A percentile compares a stretch with the other conserved stretches of the same genome.
Evolutionary conservation across 208 protist genomes (phyloP).

Genomic region (Crithidia sp.): DNA sequence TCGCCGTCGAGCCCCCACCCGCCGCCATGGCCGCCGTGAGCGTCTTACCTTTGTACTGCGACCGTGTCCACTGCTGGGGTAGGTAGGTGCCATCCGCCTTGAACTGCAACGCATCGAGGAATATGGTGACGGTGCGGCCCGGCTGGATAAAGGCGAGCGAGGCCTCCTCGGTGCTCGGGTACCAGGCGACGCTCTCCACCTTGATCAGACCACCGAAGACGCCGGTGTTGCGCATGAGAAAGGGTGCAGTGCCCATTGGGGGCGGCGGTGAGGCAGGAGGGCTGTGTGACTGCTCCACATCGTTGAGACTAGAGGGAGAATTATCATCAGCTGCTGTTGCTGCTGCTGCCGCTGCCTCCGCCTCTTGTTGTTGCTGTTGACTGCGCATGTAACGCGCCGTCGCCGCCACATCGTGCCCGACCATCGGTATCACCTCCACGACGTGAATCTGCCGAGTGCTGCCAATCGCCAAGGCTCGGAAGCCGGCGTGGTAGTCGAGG

Average conservation of each 20-base stretch:
- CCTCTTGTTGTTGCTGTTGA: constrained; percentile 26
- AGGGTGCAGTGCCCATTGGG: constrained; percentile 23
- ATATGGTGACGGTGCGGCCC: constrained; percentile 64
- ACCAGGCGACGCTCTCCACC: constrained; percentile 79
- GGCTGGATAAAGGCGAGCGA: constrained; percentile 82
- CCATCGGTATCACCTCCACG: constrained; percentile 62
- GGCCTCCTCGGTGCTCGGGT: constrained; percentile 68
- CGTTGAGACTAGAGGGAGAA: not conserved
- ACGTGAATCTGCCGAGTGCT: constrained; percentile 75
- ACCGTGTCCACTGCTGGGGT: constrained; percentile 73
- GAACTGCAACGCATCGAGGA: constrained; percentile 74
- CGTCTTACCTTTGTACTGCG: constrained; percentile 45
- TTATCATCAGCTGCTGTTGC: not conserved
- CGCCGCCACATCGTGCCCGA: constrained; percentile 38
- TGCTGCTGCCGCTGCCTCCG: not conserved
- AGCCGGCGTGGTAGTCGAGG: constrained; percentile 72
- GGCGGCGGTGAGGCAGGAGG: constrained; percentile 3
- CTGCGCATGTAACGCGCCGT: constrained; percentile 16
- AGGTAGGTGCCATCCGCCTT: constrained; percentile 65
- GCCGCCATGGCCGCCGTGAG: constrained; percentile 44
- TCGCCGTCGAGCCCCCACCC: constrained; percentile 50
- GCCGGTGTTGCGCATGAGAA: constrained; percentile 59
- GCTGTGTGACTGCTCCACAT: constrained; percentile 4
- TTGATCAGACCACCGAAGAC: constrained; percentile 69
- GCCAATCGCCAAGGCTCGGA: constrained; percentile 70